Base-by-base conservation (phyloP, 108 stramenopile genomes). In the Cylindrotheca closterium region DNA sequence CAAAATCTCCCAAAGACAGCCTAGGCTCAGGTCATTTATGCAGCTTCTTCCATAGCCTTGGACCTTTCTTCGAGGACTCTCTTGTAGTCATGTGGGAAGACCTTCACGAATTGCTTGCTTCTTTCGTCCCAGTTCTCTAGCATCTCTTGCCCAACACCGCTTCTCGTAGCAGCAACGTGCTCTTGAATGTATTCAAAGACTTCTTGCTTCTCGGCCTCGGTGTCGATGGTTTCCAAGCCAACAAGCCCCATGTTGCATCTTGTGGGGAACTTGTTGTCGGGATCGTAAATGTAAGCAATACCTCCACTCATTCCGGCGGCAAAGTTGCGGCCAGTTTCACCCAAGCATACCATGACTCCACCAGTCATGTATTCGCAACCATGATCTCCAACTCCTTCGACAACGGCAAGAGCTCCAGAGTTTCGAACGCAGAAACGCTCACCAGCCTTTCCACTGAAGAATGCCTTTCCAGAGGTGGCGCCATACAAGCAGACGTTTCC, bases 291-390 rank as follows among this genome's bases (percentile, higher is more conserved):
- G 80, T 96, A 99, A 1, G 96, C 96, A 66, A 96, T 81, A 28
- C 98, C 98, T 26, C 97, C 97, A 80, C 91, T 94, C 97, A 99
- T 99, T 60, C 98, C 98, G 26, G 98, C 98, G 65, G 93, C 97
- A 74, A 97, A 97, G 87, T 99, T 99, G 55, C 97, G 87, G 48
- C 98, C 98, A 18, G 96, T 97, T 30, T 85, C 79, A 45, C 97
- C 98, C 46, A 98, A 82, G 51, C 91, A 87, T 21, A 98, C 94
- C 54, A 97, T 83, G 42, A 82, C 62, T 55, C 97, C 97, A 47
- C 96, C 97, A 26, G 98, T 99, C 98, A 99, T 99, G 88, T 99
- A 99, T 82, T 99, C 98, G 51, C 92, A 94, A 30, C 96, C 95
- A 73, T 99, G 98, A 73, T 98, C 97, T 55, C 98, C 98, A 45